Conservation (phyloP, 768 basidiomycete genomes). For the Artomyces pyxidatus region DNA sequence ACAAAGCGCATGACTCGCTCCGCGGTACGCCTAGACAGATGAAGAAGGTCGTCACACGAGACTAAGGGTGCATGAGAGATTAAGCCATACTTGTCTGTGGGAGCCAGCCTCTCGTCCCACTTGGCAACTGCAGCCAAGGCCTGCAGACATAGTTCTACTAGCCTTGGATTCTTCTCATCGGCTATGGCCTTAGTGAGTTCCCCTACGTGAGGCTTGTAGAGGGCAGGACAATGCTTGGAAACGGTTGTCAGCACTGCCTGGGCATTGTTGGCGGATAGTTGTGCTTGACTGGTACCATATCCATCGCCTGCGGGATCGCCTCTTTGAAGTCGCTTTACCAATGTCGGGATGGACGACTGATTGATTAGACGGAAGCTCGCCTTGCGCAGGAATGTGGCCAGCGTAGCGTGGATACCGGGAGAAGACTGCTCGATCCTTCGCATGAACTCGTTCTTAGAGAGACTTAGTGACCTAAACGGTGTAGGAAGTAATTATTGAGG, state of each 20-base stretch:
- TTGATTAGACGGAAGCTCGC: conserved; percentile 71
- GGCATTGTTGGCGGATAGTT: conserved; percentile 38
- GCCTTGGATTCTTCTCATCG: conserved; percentile 44
- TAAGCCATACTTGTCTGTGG: conserved; percentile 57
- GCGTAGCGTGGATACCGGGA: conserved; percentile 52
- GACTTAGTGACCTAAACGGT: background rate
- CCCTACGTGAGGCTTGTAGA: conserved; percentile 67
- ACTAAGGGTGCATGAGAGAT: background rate
- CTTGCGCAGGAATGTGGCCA: conserved; percentile 62
- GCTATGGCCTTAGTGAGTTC: conserved; percentile 70
- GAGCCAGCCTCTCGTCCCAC: conserved; percentile 47
- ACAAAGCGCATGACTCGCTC: conserved; percentile 58
- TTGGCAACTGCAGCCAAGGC: conserved; percentile 63
- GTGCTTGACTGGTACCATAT: conserved; percentile 28
- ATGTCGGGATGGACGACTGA: conserved; percentile 73
- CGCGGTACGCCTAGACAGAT: conserved; percentile 46
- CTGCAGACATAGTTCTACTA: conserved; percentile 65
- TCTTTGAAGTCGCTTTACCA: conserved; percentile 62
- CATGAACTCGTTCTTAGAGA: conserved; percentile 62
- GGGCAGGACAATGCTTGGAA: conserved; percentile 65
- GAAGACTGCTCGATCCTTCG: conserved; percentile 68
- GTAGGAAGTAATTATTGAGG: background rate
- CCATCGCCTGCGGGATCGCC: conserved; percentile 25
- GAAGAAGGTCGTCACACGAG: background rate
- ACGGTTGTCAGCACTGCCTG: conserved; percentile 46